Evolutionary conservation across 2,329 filamentous ascomycete genomes (phyloP).

Genomic region (Cucurbitaria berberidis): DNA sequence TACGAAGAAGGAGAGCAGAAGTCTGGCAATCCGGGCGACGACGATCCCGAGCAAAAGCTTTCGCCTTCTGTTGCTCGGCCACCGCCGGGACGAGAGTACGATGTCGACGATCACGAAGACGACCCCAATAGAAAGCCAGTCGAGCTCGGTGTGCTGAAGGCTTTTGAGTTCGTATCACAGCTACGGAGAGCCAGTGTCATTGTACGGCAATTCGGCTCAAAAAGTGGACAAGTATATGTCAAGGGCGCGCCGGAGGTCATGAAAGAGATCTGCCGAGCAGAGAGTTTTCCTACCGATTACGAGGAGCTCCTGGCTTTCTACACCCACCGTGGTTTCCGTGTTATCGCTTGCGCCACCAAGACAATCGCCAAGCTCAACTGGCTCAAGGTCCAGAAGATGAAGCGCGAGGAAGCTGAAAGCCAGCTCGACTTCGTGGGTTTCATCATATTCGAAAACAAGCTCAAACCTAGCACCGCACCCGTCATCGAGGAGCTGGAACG

Average conservation of each 20-base stretch:
- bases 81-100: constrained; percentile 66
- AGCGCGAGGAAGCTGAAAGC: constrained; percentile 81
- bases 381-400: constrained; percentile 95
- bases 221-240: constrained; percentile 86
- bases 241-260: constrained; percentile 98
- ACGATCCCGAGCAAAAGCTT: constrained; percentile 79
- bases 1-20: constrained; percentile 86
- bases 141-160: constrained; percentile 88
- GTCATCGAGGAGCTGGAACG: constrained; percentile 82
- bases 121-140: constrained; percentile 62
- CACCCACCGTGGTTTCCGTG: constrained; percentile 93
- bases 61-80: constrained; percentile 90
- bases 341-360: constrained; percentile 93
- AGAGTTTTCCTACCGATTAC: constrained; percentile 86
- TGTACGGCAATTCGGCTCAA: constrained; percentile 84
- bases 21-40: constrained; percentile 64
- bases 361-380: constrained; percentile 87
- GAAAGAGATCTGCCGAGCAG: constrained; percentile 85
- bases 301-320: constrained; percentile 89
- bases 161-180: constrained; percentile 94
- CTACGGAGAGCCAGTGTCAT: constrained; percentile 91
- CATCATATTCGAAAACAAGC: constrained; percentile 98
- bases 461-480: constrained; percentile 83
- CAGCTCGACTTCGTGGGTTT: constrained; percentile 89
- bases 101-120: constrained; percentile 58